Conservation (phyloP, 169 alveolate species). For the Babesia divergens region DNA sequence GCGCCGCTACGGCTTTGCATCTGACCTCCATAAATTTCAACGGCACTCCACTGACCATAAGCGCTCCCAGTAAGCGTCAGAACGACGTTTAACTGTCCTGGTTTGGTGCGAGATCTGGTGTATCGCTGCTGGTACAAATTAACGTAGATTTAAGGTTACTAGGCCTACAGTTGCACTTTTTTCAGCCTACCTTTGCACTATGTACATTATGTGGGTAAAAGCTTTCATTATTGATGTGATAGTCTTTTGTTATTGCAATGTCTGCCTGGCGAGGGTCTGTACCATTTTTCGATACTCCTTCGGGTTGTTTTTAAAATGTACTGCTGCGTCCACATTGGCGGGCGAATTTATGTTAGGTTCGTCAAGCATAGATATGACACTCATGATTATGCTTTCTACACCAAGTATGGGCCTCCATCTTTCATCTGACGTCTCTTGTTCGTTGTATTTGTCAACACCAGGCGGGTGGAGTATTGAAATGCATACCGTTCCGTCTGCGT, state of each 20-base stretch:
- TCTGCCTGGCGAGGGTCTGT: slow-evolving; percentile 78
- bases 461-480: slow-evolving; percentile 97
- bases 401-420: slow-evolving; percentile 97
- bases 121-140: too few relatives aligned
- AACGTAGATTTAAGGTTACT: too few relatives aligned
- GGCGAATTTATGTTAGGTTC: slow-evolving; percentile 97
- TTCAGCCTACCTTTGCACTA: too few relatives aligned
- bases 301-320: slow-evolving; percentile 81
- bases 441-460: slow-evolving; percentile 92
- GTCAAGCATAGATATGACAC: slow-evolving; percentile 94
- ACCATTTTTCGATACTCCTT: slow-evolving; percentile 86
- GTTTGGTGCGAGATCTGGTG: too few relatives aligned
- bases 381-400: slow-evolving; percentile 92
- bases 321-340: slow-evolving; percentile 95
- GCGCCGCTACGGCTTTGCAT: slow-evolving; percentile 50
- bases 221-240: too few relatives aligned
- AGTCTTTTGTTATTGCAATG: slow-evolving; percentile 38
- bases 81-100: not conserved
- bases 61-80: not conserved
- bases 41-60: slow-evolving; percentile 41
- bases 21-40: slow-evolving; percentile 39
- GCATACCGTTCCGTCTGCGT: slow-evolving; percentile 95
- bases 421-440: slow-evolving; percentile 95
- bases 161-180: too few relatives aligned
- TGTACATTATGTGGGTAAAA: too few relatives aligned